Evolutionary conservation across 139 green algal species (phyloP).

Genomic region (Chlamydomonas sp.): DNA sequence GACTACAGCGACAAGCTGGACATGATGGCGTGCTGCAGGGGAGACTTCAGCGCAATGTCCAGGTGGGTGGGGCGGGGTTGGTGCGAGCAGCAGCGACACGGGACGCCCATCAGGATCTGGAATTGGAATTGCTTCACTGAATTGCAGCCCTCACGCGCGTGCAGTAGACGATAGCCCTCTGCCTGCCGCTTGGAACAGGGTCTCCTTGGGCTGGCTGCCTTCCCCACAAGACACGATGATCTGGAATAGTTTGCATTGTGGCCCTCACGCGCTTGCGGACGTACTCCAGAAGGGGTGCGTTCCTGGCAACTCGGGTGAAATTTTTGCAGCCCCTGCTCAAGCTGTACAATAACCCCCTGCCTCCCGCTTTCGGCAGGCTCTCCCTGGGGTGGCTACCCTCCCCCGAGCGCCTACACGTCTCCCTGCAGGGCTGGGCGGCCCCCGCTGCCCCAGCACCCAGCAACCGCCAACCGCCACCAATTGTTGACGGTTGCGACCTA

Average conservation of each 20-base stretch:
- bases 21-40: conserved; percentile 67
- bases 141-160: no score
- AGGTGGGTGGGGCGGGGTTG: not conserved
- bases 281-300: no score
- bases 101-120: no score
- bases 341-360: not conserved
- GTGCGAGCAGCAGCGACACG: no score
- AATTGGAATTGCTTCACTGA: no score
- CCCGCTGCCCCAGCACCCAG: not conserved
- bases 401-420: conserved; percentile 4
- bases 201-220: no score
- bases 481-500: not conserved
- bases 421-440: not conserved
- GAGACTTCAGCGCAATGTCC: conserved; percentile 48
- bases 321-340: not conserved
- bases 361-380: not conserved
- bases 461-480: not conserved
- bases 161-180: no score
- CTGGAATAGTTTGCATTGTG: no score
- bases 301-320: no score
- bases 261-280: no score
- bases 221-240: no score
- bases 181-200: no score
- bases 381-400: conserved; percentile 34
- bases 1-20: conserved; percentile 46